Evolutionary conservation across 2,329 filamentous ascomycete species (phyloP), one percentile per base, ranked within the genome.

Genomic region (Fusarium continuum): DNA sequence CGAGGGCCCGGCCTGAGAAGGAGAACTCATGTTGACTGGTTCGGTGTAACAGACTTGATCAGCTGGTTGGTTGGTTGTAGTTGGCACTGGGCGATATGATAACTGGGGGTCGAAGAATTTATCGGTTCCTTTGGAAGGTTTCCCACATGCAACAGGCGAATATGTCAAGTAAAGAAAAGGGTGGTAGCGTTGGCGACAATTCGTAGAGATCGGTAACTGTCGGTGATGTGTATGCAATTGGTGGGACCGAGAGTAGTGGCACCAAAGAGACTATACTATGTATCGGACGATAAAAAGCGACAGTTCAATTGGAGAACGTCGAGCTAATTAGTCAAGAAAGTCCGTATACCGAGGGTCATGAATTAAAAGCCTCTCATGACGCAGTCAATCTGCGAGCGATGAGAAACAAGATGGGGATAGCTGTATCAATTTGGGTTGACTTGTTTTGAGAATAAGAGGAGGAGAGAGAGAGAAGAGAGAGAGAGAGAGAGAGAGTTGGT

Each of bases 1-100:
- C 31, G 73, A 75, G 32, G 75, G 73, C 65, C 75, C 76, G 43
- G 70, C 71, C 56, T 76, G 79, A 51, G 76, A 75, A 38, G 76
- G 72, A 11, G 80, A 79, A 58, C 79, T 82, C 80, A 82, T 83
- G 34, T 28, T 53, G 55, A 35, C 26, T 49, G 14, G 22, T 35
- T 41, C 29, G 44, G 41, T 34, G 44, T 40, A 50, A 43, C 55
- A 19, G 39, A 38, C 28, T 23, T 29, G 29, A 20, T 20, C 16
- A 25, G 26, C 19, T 11, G 22, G 28, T 26, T n/a, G 20, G 44
- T 38, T 41, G 35, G 10, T 31, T 10, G 36, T 28, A 56, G 20
- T 25, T 35, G 34, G 25, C 39, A 29, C 22, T 34, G 40, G 35
- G 16, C 13, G 16, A 25, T 35, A 32, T 22, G 32, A 11, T 38